phyloP scores from a whole-genome alignment of 768 basidiomycete genomes.

The Russula sp. region DNA sequence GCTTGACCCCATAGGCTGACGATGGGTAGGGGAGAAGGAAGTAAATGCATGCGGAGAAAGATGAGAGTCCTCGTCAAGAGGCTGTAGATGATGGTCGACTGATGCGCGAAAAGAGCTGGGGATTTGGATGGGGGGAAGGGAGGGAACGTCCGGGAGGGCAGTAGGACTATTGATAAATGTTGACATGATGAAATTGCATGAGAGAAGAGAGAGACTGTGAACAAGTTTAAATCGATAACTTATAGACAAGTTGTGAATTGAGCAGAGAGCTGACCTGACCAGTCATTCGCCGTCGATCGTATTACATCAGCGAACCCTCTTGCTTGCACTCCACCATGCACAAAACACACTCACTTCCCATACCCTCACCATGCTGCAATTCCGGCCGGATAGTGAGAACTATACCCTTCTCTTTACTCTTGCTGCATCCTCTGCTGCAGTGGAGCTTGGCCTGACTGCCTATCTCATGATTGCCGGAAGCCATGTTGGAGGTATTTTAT shows the following conservation, averaged over 20 bases:
- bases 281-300: neutral
- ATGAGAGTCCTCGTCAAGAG: constrained; percentile 43
- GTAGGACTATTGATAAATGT: constrained; percentile 33
- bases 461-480: constrained; percentile 49
- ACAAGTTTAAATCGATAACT: constrained; percentile 17
- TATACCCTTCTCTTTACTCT: constrained; percentile 44
- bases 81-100: constrained; percentile 36
- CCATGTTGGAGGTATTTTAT: neutral
- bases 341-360: neutral
- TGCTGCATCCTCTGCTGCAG: constrained; percentile 64
- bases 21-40: constrained; percentile 33
- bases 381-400: constrained; percentile 15
- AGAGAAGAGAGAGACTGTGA: constrained; percentile 7
- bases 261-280: neutral
- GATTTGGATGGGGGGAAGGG: constrained; percentile 47
- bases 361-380: constrained; percentile 16
- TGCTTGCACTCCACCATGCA: neutral
- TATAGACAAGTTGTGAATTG: constrained; percentile 4
- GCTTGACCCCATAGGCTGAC: constrained; percentile 31
- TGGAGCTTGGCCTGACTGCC: constrained; percentile 71
- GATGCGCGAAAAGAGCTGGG: constrained; percentile 36
- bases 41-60: constrained; percentile 33
- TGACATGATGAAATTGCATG: constrained; percentile 31
- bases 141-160: constrained; percentile 41
- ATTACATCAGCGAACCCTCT: constrained; percentile 23